Evolutionary conservation across 2,329 filamentous ascomycete species (phyloP).

Genomic region (Fusarium redolens): DNA sequence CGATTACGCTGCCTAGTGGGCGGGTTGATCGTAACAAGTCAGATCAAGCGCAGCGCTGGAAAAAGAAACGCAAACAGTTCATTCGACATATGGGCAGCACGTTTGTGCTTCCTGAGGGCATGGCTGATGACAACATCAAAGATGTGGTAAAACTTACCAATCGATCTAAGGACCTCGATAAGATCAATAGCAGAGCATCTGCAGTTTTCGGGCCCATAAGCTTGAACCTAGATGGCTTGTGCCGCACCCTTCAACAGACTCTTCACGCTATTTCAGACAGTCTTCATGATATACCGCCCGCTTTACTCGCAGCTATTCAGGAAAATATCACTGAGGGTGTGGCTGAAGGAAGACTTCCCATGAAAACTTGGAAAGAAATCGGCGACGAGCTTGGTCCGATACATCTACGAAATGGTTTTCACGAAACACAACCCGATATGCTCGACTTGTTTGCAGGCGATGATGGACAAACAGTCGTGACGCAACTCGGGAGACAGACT

Average conservation of each 20-base stretch:
- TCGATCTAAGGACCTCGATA: neutral
- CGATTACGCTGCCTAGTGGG: conserved; percentile 45
- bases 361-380: conserved; percentile 51
- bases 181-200: neutral
- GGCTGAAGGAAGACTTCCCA: conserved; percentile 42
- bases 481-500: conserved; percentile 45
- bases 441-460: conserved; percentile 44
- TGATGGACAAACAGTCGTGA: conserved; percentile 46
- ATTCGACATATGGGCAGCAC: conserved; percentile 45
- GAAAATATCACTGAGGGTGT: conserved; percentile 43
- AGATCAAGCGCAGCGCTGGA: conserved; percentile 44
- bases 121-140: conserved; percentile 45
- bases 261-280: conserved; percentile 24
- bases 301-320: conserved; percentile 44
- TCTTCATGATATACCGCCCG: conserved; percentile 43
- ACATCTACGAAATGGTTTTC: conserved; percentile 12
- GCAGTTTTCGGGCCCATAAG: conserved; percentile 28
- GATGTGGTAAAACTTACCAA: conserved; percentile 25
- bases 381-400: conserved; percentile 11
- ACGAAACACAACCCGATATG: conserved; percentile 46
- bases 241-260: conserved; percentile 31
- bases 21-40: conserved; percentile 43
- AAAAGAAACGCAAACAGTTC: conserved; percentile 44
- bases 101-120: conserved; percentile 54
- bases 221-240: conserved; percentile 43